A percentile compares a stretch with the other conserved stretches of the same genome.
Evolutionary conservation across 192 early-diverging fungal genomes (phyloP).

Genomic region (Umbelopsis vinacea): DNA sequence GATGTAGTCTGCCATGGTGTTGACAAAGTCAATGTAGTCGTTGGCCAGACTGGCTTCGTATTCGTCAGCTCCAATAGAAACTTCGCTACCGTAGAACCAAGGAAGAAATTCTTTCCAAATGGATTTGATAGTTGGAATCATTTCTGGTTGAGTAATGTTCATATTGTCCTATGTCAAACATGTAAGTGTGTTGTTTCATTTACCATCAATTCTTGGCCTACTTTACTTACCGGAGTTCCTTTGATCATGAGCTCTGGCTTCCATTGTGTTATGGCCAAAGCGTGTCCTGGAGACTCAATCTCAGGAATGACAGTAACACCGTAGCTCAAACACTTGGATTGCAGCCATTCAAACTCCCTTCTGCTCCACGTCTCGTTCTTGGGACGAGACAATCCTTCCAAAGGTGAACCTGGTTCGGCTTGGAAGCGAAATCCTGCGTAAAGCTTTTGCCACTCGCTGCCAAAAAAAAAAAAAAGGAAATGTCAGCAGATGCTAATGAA

Average conservation of each 20-base stretch:
- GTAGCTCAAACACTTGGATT: neutral
- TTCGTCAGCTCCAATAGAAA: conserved; percentile 23
- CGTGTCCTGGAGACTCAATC: conserved; percentile 19
- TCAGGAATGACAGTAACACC: conserved; percentile 19
- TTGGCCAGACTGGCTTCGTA: conserved; percentile 17
- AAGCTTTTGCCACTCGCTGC: conserved; percentile 10
- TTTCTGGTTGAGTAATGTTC: conserved; percentile 19
- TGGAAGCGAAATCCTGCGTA: conserved; percentile 21
- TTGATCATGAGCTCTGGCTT: conserved; percentile 17
- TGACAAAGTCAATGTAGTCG: conserved; percentile 24
- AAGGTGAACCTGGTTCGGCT: conserved; percentile 9
- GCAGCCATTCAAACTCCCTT: conserved; percentile 13
- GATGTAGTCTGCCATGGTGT: conserved; percentile 20
- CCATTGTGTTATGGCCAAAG: conserved; percentile 17
- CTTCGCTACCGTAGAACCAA: conserved; percentile 15
- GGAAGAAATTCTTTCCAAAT: conserved; percentile 26
- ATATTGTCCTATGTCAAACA: neutral
- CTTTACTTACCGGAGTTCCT: conserved; percentile 2
- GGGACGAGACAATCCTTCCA: neutral
- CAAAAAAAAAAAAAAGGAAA: neutral
- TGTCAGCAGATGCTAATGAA: neutral
- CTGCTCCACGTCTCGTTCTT: conserved; percentile 21
- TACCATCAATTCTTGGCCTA: neutral
- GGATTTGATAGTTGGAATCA: conserved; percentile 24
- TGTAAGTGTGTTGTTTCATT: neutral